phyloP scores from a whole-genome alignment of 1,284 basidiomycete genomes.

The Volvariella surrecta region DNA sequence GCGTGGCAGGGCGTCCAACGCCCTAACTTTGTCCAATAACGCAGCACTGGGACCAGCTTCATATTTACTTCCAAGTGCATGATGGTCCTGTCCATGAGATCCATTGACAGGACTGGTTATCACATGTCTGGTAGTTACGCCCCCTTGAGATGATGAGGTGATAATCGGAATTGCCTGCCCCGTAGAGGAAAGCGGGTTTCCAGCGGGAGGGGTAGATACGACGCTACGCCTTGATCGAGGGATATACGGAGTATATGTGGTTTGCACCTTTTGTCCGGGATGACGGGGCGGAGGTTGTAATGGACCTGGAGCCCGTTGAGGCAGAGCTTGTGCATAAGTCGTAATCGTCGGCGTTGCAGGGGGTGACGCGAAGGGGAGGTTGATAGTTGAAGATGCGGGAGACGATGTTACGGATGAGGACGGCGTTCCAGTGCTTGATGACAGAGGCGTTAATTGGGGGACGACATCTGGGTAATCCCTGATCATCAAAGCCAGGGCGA shows the following conservation, averaged over 20 bases:
- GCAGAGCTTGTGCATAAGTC: constrained; percentile 12
- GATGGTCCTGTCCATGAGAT: constrained; percentile 14
- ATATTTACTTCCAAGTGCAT: constrained; percentile 14
- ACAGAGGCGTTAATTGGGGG: constrained; percentile 20
- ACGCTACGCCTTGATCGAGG: constrained; percentile 48
- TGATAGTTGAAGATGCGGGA: constrained; percentile 23
- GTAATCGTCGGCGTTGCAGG: constrained; percentile 14
- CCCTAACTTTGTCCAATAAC: constrained; percentile 70
- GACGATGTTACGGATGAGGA: constrained; percentile 21
- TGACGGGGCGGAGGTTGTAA: constrained; percentile 54
- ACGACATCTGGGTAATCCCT: constrained; percentile 84
- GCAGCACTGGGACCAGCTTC: constrained; percentile 63
- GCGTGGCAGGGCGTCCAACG: constrained; percentile 77
- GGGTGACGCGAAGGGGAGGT: constrained; percentile 16
- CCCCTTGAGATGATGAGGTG: constrained; percentile 68
- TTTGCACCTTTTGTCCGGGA: constrained; percentile 41
- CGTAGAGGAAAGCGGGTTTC: constrained; percentile 44
- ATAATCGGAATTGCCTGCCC: constrained; percentile 62
- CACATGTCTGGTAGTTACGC: constrained; percentile 62
- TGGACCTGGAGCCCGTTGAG: constrained; percentile 27
- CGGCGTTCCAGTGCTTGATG: constrained; percentile 23
- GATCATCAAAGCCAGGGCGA: constrained; percentile 92
- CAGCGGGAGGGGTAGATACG: constrained; percentile 20
- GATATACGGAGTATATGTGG: constrained; percentile 76
- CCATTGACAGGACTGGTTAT: constrained; percentile 11